Percentiles rank a stretch among this genome's conserved stretches.
phyloP scores from a whole-genome alignment of 2,329 filamentous ascomycete genomes.

The Mycogone perniciosa region DNA sequence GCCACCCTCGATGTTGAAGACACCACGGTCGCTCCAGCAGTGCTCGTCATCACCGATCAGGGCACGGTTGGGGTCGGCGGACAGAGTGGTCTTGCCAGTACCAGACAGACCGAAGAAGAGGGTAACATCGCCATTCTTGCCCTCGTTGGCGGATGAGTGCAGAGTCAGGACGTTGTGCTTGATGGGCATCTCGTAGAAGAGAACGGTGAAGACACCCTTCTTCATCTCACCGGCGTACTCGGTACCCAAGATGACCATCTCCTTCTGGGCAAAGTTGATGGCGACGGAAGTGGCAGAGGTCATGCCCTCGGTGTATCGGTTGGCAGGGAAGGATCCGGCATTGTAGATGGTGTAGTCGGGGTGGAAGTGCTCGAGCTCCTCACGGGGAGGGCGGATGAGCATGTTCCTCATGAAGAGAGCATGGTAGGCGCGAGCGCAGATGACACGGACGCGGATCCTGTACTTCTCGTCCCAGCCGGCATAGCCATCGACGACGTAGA shows the following conservation, averaged over 20 bases:
- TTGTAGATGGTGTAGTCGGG: conserved; percentile 99
- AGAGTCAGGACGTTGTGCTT: conserved; percentile 99
- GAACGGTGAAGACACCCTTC: conserved; percentile 96
- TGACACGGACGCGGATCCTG: conserved; percentile 92
- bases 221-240: conserved; percentile 85
- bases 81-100: conserved; percentile 97
- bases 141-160: conserved; percentile 98
- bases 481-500: conserved; percentile 96
- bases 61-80: conserved; percentile 91
- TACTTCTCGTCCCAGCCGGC: conserved; percentile 99
- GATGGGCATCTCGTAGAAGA: conserved; percentile 99
- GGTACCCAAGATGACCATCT: conserved; percentile 99
- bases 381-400: conserved; percentile 87
- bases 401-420: conserved; percentile 99
- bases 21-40: conserved; percentile 94
- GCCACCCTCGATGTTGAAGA: conserved; percentile 99
- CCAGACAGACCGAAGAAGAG: conserved; percentile 99
- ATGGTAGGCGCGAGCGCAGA: conserved; percentile 98
- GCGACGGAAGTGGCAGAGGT: conserved; percentile 96
- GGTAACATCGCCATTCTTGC: conserved; percentile 87
- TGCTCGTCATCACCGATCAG: conserved; percentile 99
- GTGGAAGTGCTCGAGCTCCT: conserved; percentile 96
- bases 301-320: conserved; percentile 97
- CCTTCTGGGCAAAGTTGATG: conserved; percentile 98
- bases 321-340: conserved; percentile 95